A percentile compares a stretch with the other conserved stretches of the same genome.
Evolutionary conservation across 2,329 filamentous ascomycete species (phyloP).

Genomic region (Ramularia endophylla): DNA sequence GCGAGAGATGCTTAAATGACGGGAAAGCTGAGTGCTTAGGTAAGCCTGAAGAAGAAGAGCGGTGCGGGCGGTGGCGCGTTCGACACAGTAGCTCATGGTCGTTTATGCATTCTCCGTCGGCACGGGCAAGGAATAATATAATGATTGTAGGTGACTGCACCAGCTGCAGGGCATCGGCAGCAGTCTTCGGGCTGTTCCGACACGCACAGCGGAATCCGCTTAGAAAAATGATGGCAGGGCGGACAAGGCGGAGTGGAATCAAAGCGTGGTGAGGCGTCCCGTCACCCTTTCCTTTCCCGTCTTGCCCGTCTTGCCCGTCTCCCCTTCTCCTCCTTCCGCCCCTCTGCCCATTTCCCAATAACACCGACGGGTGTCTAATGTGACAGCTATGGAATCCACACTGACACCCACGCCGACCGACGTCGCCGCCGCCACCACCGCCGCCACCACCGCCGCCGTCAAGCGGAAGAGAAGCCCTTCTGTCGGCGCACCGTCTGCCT

Average conservation of each 20-base stretch:
- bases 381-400: too few relatives aligned
- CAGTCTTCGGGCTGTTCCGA: not conserved
- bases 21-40: too few relatives aligned
- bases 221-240: not conserved
- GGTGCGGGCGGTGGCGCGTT: conserved; percentile 4
- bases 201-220: too few relatives aligned
- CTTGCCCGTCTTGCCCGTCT: conserved; percentile 9
- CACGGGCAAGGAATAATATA: not conserved
- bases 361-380: too few relatives aligned
- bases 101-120: conserved; percentile 1
- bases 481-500: conserved; percentile 27
- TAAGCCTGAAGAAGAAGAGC: too few relatives aligned
- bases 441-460: conserved; percentile 26
- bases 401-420: not conserved
- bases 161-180: not conserved
- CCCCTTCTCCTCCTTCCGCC: conserved; percentile 7
- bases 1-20: too few relatives aligned
- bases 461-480: conserved; percentile 45
- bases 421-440: conserved; percentile 4
- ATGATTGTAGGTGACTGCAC: not conserved
- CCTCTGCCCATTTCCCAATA: not conserved
- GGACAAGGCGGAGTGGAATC: not conserved
- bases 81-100: conserved; percentile 1
- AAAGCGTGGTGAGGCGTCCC: not conserved
- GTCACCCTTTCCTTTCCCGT: not conserved